Conservation (phyloP, 1,139 yeast species). For the Blastobotrys niveus region DNA sequence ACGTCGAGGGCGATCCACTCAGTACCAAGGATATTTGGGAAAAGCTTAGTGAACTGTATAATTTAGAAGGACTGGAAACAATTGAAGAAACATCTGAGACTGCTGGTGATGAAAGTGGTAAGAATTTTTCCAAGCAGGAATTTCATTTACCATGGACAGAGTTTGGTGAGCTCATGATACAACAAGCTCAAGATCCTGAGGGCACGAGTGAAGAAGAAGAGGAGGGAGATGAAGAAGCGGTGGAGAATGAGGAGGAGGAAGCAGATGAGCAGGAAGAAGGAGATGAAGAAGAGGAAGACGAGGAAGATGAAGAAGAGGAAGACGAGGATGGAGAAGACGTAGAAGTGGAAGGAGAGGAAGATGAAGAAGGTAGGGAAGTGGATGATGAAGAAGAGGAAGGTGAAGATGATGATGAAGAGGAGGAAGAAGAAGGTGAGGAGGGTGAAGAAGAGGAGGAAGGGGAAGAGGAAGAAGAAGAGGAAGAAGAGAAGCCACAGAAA, state of each 20-base stretch:
- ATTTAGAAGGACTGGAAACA: conserved; percentile 51
- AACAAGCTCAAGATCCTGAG: conserved; percentile 35
- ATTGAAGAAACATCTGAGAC: conserved; percentile 42
- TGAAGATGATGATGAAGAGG: conserved; percentile 5
- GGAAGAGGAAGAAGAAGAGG: conserved; percentile 20
- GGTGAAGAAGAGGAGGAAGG: conserved; percentile 19
- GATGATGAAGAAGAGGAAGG: conserved; percentile 4
- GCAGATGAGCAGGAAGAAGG: not conserved
- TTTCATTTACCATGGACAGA: conserved; percentile 44
- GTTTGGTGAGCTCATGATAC: conserved; percentile 40
- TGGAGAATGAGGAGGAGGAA: conserved; percentile 14
- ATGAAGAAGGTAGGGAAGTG: not conserved
- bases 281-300: conserved; percentile 2
- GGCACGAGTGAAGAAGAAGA: conserved; percentile 8
- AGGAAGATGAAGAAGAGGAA: conserved; percentile 1
- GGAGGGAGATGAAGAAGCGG: conserved; percentile 7
- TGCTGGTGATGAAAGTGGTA: conserved; percentile 16
- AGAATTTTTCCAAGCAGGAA: conserved; percentile 26
- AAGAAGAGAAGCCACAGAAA: conserved; percentile 19
- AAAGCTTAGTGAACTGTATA: conserved; percentile 49
- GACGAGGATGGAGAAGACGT: conserved; percentile 2
- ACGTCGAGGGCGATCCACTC: conserved; percentile 29
- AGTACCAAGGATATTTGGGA: conserved; percentile 53
- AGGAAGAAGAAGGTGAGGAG: conserved; percentile 6
- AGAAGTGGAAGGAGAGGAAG: conserved; percentile 14